Conservation (phyloP, 2,329 filamentous ascomycete species). For the Talaromyces pinophilus region DNA sequence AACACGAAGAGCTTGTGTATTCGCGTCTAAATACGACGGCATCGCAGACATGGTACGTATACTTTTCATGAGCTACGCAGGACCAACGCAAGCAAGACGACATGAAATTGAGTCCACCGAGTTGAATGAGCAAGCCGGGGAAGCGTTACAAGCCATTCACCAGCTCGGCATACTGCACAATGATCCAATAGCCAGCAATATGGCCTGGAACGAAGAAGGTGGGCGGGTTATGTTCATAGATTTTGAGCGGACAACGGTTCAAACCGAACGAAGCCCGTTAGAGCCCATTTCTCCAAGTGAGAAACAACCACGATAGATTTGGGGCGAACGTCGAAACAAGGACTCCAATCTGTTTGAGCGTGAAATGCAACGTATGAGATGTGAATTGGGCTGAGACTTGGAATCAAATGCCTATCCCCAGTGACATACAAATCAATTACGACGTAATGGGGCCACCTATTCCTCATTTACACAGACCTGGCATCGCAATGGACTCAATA, state of each 20-base stretch:
- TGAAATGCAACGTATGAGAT: not conserved
- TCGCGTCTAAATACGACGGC: conserved; percentile 27
- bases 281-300: not conserved
- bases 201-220: conserved; percentile 26
- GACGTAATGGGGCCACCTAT: not conserved
- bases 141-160: conserved; percentile 27
- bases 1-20: conserved; percentile 30
- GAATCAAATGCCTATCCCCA: not conserved
- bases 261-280: not conserved
- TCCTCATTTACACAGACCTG: not conserved
- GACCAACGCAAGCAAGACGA: conserved; percentile 23
- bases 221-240: conserved; percentile 4
- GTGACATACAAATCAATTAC: not conserved
- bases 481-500: not conserved
- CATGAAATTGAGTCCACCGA: conserved; percentile 19
- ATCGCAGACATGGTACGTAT: conserved; percentile 27
- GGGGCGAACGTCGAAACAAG: not conserved
- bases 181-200: conserved; percentile 27
- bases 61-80: conserved; percentile 26
- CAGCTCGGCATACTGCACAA: conserved; percentile 26
- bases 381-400: not conserved
- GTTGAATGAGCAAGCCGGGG: conserved; percentile 24
- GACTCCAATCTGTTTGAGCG: not conserved
- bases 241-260: conserved; percentile 12
- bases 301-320: not conserved